Conservation (phyloP, 805 yeast species). For the Kregervanrija fluxuum region DNA sequence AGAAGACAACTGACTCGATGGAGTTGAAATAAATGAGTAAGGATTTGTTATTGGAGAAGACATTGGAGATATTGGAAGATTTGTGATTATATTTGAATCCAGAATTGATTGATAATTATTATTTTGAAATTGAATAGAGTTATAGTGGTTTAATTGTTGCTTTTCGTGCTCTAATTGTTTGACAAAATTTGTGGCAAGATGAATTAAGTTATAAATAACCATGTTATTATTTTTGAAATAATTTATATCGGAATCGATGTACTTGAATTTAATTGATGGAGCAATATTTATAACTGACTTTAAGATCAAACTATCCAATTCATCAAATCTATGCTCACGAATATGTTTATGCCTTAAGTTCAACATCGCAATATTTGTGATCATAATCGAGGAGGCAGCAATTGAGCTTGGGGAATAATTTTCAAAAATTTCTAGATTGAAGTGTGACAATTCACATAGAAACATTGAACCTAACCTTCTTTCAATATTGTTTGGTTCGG, state of each 20-base stretch:
- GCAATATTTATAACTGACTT: constrained; percentile 19
- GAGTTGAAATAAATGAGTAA: no score
- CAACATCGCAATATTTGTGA: constrained; percentile 40
- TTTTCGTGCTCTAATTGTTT: constrained; percentile 18
- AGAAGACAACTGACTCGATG: constrained; percentile 10
- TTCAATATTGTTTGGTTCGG: constrained; percentile 33
- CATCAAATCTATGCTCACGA: constrained; percentile 22
- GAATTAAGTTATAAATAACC: constrained; percentile 19
- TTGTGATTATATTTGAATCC: not conserved
- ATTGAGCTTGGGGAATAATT: constrained; percentile 38
- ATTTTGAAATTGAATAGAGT: no score
- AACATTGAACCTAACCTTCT: constrained; percentile 51
- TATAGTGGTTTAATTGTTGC: constrained; percentile 3
- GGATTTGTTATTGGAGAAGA: constrained; percentile 18
- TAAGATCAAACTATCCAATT: constrained; percentile 22
- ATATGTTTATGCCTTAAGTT: constrained; percentile 30
- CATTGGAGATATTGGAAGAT: constrained; percentile 24
- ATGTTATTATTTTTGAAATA: constrained; percentile 11
- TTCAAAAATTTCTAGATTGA: constrained; percentile 51
- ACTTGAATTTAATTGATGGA: constrained; percentile 20
- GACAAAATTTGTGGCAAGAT: constrained; percentile 19
- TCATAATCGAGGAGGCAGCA: constrained; percentile 43
- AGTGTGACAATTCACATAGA: constrained; percentile 60
- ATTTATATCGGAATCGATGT: constrained; percentile 12
- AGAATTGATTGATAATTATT: no score